Evolutionary conservation across 2,329 filamentous ascomycete genomes (phyloP), one percentile per base, ranked within the genome.

Genomic region (Fusarium abutilonis): DNA sequence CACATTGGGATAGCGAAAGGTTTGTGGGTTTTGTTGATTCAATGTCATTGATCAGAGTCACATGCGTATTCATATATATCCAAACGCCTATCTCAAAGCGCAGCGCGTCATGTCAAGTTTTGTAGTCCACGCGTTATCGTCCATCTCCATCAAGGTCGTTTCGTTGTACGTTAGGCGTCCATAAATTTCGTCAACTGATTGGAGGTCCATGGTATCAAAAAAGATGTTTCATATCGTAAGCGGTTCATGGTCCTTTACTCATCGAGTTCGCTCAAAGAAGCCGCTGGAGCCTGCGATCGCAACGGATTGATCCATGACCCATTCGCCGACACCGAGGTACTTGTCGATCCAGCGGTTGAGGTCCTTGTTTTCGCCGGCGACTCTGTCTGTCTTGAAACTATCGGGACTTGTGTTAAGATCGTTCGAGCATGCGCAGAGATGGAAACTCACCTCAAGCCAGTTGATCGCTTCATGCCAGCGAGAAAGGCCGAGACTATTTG

Each of bases 251-350:
- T 34, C 23, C 41, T 34, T 28, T 39, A 49, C 41, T 70, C 81
- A 96, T 80, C 93, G 86, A 77, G 87, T 93, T 73, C 95, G 86
- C 81, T 97, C 93, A 76, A 99, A 99, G 79, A 88, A 99, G 58
- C 89, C 86, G 74, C 91, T 96, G 44, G 90, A 89, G 38, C 92
- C 90, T 75, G 97, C 91, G 54, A 98, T 86, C 36, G 93, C 93
- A 29, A 98, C 92, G 28, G 93, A 96, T 80, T 96, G 91, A 77
- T 99, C 95, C 93, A 99, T 96, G 65, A 97, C 91, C 87, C 93
- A 97, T 81, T 99, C 95, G 70, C 95, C 95, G 15, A 97, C 89
- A 63, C 92, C 92, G 39, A 98, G 87, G 77, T 98, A 98, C 75
- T 90, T 94, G 73, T 94, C 90, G 67, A 98, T 87, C 93, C 93